Evolutionary conservation across 805 yeast genomes (phyloP).

Genomic region (Martiniozyma abietophila): DNA sequence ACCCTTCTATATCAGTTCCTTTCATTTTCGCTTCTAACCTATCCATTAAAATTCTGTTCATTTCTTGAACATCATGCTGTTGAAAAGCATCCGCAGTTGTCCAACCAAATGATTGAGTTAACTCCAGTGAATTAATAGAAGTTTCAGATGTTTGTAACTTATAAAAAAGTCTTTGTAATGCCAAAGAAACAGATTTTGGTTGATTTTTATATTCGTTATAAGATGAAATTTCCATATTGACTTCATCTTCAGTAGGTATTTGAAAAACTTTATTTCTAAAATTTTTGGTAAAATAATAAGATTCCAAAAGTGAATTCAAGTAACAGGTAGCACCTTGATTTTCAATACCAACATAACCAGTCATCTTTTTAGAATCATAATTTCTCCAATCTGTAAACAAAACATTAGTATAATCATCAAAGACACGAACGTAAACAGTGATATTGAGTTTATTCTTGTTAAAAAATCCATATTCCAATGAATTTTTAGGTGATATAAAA

Average conservation of each 20-base stretch:
- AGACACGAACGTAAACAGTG: constrained; percentile 65
- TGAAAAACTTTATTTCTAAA: constrained; percentile 82
- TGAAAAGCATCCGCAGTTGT: constrained; percentile 90
- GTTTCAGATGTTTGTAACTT: constrained; percentile 61
- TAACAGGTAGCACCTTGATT: constrained; percentile 99
- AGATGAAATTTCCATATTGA: constrained; percentile 25
- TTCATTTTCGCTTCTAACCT: constrained; percentile 85
- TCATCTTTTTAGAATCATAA: constrained; percentile 76
- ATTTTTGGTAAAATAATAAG: constrained; percentile 74
- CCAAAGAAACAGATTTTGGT: constrained; percentile 57
- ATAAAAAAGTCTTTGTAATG: constrained; percentile 83
- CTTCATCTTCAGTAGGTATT: constrained; percentile 68
- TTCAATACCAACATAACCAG: constrained; percentile 87
- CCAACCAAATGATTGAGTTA: constrained; percentile 96
- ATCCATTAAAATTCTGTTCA: constrained; percentile 93
- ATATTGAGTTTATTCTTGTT: constrained; percentile 54
- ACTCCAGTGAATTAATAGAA: constrained; percentile 76
- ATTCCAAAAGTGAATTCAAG: constrained; percentile 83
- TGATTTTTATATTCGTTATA: constrained; percentile 26
- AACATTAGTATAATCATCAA: constrained; percentile 89
- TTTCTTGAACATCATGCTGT: constrained; percentile 96
- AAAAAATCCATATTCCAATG: constrained; percentile 20
- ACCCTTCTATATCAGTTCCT: constrained; percentile 69
- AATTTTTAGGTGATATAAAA: constrained; percentile 49
- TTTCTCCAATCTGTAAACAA: constrained; percentile 83